Conservation (phyloP, 176 grass and related monocot species). For the Melocanna baccifera region DNA sequence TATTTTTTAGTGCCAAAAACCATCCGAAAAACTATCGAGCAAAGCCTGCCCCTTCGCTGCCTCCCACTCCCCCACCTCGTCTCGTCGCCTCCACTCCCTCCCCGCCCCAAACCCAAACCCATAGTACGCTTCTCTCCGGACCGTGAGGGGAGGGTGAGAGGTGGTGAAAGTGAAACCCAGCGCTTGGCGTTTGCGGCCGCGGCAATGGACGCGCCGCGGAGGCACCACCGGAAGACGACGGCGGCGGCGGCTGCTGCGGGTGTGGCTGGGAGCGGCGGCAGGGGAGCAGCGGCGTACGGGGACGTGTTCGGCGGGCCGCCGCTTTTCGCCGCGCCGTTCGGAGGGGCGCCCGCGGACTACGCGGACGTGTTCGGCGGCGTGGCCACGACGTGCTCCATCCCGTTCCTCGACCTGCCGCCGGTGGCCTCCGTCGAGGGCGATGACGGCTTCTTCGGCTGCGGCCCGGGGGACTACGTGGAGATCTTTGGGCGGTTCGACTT, state of each 20-base stretch:
- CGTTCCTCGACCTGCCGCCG: slow-evolving; percentile 74
- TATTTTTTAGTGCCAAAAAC: slow-evolving; percentile 2
- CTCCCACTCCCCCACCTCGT: slow-evolving; percentile 9
- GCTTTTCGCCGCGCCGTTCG: slow-evolving; percentile 54
- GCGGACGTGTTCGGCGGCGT: slow-evolving; percentile 72
- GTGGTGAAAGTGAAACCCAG: neutral
- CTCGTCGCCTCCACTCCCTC: neutral
- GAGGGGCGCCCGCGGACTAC: slow-evolving; percentile 52
- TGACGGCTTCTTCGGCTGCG: slow-evolving; percentile 39
- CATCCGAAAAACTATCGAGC: neutral
- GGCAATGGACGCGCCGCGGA: slow-evolving; percentile 53
- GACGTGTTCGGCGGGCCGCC: slow-evolving; percentile 79
- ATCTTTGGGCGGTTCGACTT: slow-evolving; percentile 75
- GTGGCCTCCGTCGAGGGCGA: neutral
- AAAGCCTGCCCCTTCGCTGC: neutral
- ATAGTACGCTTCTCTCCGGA: neutral
- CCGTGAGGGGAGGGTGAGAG: neutral
- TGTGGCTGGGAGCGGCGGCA: neutral
- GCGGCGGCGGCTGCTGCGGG: neutral
- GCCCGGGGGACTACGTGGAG: slow-evolving; percentile 65
- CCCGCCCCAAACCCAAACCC: slow-evolving; percentile 15
- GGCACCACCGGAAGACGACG: slow-evolving; percentile 44
- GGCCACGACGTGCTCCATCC: slow-evolving; percentile 69
- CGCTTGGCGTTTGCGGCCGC: neutral
- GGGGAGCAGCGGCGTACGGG: slow-evolving; percentile 36